Base-by-base conservation (phyloP, 1,284 basidiomycete genomes). In the Abortiporus biennis region DNA sequence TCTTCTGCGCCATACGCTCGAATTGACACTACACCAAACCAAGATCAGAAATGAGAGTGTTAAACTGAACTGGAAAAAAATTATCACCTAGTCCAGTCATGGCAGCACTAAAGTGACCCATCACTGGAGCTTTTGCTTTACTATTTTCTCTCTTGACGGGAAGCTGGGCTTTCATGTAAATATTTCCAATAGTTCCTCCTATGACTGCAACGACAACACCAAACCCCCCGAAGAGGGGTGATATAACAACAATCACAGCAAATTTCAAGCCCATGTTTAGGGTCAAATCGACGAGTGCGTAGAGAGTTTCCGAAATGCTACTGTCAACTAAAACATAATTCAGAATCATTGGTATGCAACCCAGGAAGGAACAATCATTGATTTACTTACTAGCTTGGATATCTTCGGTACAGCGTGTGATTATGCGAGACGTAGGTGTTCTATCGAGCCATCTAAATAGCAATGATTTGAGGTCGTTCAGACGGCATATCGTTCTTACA, bases 141-240 rank as follows among this genome's bases (percentile, higher is more conserved):
- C 72, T 75, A 75, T 78, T 78, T 53, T 82, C 76, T 8, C 78
- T 67, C 52, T 87, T 88, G 36, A 85, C 79, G n/a, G 78, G 74
- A n/a, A 87, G 65, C 55, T 87, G 85, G 11, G 78, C 78, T 47
- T 74, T 73, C 53, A 87, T 82, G 48, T 77, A 78, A 16, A 78
- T 53, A 38, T 59, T 57, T 16, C 62, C 73, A 19, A 70, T 54
- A 53, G 63, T 58, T 11, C 55, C 64, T 15, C 72, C 75, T 3
- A 72, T 11, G 3, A 60, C 49, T 8, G 63, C 63, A 16, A 77
- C 60, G 36, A 53, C 16, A 8, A 62, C 24, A 9, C 63, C 62
- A 11, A 66, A 66, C 13, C 66, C 36, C n/a, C 58, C 25, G 46
- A 67, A 59, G 11, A 60, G 41, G 0, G 69, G 72, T 1, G 73